Percentiles rank a stretch among this genome's conserved stretches.
These are phyloP conservation scores for Xylaria digitata DNA, from an alignment of 2,329 filamentous ascomycete genomes.

Conservation along the genomic window DNA sequence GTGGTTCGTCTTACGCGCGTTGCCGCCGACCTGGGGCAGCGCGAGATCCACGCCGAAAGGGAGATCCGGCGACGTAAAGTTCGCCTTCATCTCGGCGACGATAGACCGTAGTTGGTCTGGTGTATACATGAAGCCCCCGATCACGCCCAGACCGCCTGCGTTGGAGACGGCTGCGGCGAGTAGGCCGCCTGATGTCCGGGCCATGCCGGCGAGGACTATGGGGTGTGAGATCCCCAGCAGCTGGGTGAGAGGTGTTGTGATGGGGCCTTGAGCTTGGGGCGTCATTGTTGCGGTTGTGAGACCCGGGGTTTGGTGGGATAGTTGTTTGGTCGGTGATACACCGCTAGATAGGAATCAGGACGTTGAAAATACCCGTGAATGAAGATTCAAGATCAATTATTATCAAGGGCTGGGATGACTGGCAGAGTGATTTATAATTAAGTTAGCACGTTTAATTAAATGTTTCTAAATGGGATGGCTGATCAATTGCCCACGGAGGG, in stretches of 20 bases:
- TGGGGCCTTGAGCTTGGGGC: constrained; percentile 59
- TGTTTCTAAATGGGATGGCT: not conserved
- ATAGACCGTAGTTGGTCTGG: constrained; percentile 80
- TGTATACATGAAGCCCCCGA: constrained; percentile 77
- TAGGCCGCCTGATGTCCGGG: constrained; percentile 79
- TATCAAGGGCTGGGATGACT: not conserved
- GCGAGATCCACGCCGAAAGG: constrained; percentile 94
- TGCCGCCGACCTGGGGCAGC: constrained; percentile 86
- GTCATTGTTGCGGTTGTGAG: constrained; percentile 51
- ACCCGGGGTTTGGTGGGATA: not conserved
- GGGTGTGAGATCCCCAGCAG: constrained; percentile 89
- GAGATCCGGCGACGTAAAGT: constrained; percentile 72
- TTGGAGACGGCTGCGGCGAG: constrained; percentile 90
- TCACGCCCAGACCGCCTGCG: constrained; percentile 84
- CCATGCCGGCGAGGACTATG: constrained; percentile 94
- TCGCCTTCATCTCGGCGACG: constrained; percentile 85
- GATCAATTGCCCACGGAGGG: not conserved
- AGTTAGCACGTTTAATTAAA: not conserved
- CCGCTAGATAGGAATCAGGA: not conserved
- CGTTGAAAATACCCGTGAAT: too few relatives aligned
- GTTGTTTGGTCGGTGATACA: not conserved
- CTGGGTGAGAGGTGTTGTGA: constrained; percentile 80
- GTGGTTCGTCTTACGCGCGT: constrained; percentile 89
- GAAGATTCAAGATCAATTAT: not conserved
- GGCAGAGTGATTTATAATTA: not conserved